Percentiles rank a stretch among this genome's conserved stretches.
These are phyloP conservation scores for Staphylotrichum longicolle DNA, from an alignment of 495 filamentous ascomycete genomes.

Conservation along the genomic window DNA sequence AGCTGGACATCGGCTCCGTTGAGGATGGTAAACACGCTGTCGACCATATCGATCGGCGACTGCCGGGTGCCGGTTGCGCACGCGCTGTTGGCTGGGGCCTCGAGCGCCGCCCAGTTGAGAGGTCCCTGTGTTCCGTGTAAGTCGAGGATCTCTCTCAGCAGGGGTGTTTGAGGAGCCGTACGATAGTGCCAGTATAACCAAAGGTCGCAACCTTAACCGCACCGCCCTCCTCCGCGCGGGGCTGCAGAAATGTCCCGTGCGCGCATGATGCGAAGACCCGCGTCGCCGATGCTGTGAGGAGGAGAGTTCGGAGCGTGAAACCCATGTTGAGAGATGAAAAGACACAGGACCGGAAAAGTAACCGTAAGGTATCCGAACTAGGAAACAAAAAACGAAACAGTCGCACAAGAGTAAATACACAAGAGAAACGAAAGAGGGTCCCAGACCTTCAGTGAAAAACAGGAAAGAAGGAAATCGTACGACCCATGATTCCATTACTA, in stretches of 20 bases:
- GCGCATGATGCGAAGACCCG: conserved; percentile 32
- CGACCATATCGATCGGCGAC: conserved; percentile 59
- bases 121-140: conserved; percentile 43
- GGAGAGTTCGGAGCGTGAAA: conserved; percentile 19
- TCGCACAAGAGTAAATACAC: conserved; percentile 1
- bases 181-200: conserved; percentile 50
- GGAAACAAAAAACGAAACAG: conserved; percentile 10
- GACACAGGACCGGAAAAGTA: background rate
- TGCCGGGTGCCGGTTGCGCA: conserved; percentile 58
- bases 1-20: conserved; percentile 38
- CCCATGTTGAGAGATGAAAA: conserved; percentile 17
- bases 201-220: conserved; percentile 36
- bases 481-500: conserved; percentile 2
- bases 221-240: conserved; percentile 39
- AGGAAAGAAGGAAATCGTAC: conserved; percentile 21
- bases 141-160: background rate
- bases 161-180: conserved; percentile 2
- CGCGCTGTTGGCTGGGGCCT: conserved; percentile 39
- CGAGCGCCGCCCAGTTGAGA: conserved; percentile 57
- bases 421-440: conserved; percentile 23
- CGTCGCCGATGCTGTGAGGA: conserved; percentile 30
- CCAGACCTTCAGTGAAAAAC: conserved; percentile 25
- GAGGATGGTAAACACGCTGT: conserved; percentile 43
- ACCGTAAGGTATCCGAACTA: background rate
- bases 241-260: conserved; percentile 36